Evolutionary conservation across 164 flowering plant species (phyloP), one percentile per base, ranked within the genome.

Genomic region (Sextonia rubra): DNA sequence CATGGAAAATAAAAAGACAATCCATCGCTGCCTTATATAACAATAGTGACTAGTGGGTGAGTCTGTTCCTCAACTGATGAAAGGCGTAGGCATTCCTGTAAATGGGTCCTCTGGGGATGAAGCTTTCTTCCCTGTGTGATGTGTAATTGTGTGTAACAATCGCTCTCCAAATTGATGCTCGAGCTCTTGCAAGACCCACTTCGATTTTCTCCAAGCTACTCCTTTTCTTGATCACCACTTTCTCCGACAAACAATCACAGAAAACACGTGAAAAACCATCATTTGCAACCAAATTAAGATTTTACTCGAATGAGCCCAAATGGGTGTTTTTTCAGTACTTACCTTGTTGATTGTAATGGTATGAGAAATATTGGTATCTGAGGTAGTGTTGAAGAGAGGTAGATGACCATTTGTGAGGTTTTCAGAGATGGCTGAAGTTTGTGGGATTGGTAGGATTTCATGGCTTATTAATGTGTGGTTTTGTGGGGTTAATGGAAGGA

Each of bases 31-130:
- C 58, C 2, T 52, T 4, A 52, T 52, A 14, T 12, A 11, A 12
- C 32, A 30, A 5, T 52, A 60, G 64, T 12, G 24, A 60, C 5
- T 52, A 60, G 64, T 12, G 24, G 22, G 24, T 60, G 64, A 7
- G 22, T 60, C 3, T 14, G 2, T 24, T 8, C 22, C 66, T 64
- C 14, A 60, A 91, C 93, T 69, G 91, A 75, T 80, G 78, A 74
- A 91, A 91, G 61, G 87, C 85, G 58, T 64, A 30, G 30, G 89
- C 80, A 62, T 89, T 89, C 12, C 82, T 88, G 60, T 89, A 91
- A 18, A 91, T 74, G 23, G 18, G 58, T 32, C 71, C 75, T 26
- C 47, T 48, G 12, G 78, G 77, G 23, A 74, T 44, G 48, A 61
- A 71, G 0, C n/a, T 11, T 30, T 47, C 29, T 2, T 22, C 23